Conservation (phyloP, 2,329 filamentous ascomycete genomes). For the Ophiosphaerella herpotricha region DNA sequence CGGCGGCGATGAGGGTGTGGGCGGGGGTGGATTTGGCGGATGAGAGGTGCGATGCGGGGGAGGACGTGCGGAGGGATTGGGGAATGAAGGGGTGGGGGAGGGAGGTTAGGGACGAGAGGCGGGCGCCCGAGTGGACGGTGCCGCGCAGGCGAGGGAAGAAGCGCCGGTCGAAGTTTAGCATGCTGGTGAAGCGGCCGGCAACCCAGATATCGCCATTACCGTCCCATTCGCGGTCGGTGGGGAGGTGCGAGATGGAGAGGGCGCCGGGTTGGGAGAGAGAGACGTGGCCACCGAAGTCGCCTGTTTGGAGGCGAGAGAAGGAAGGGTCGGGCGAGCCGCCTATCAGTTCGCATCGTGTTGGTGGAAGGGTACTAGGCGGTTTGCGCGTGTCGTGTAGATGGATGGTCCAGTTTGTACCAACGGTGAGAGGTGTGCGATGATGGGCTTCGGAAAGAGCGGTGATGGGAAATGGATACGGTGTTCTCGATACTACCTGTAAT, state of each 20-base stretch:
- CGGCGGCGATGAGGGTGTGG: constrained; percentile 77
- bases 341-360: constrained; percentile 36
- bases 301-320: constrained; percentile 55
- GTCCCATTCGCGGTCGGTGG: constrained; percentile 58
- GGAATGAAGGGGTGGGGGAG: constrained; percentile 71
- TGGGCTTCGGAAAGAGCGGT: constrained; percentile 76
- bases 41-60: constrained; percentile 55
- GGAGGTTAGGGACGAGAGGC: constrained; percentile 73
- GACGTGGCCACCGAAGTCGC: constrained; percentile 63
- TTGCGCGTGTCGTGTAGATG: constrained; percentile 79
- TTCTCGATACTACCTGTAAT: constrained; percentile 69
- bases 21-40: constrained; percentile 60
- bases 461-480: constrained; percentile 79
- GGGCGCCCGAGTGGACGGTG: constrained; percentile 82
- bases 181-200: constrained; percentile 84
- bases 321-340: constrained; percentile 25
- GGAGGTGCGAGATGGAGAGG: constrained; percentile 79
- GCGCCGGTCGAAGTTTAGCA: constrained; percentile 86
- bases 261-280: constrained; percentile 80
- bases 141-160: constrained; percentile 78
- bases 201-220: constrained; percentile 83
- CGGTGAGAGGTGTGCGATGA: constrained; percentile 72
- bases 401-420: constrained; percentile 80
- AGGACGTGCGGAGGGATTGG: constrained; percentile 63
- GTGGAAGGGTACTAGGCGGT: constrained; percentile 17